Conservation (phyloP, 768 basidiomycete genomes). For the Termitomyces sp. region DNA sequence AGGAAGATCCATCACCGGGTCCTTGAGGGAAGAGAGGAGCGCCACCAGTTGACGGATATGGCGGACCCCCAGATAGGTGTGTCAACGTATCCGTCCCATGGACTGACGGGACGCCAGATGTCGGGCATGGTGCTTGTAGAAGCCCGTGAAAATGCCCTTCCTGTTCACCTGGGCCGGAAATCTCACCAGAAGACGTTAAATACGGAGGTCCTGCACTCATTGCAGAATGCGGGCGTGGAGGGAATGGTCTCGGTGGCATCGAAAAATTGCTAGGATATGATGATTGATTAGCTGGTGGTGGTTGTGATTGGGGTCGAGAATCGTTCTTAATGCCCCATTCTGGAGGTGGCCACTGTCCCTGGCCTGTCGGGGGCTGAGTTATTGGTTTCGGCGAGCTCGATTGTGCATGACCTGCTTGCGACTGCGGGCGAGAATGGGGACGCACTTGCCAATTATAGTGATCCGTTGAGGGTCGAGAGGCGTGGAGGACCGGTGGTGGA, state of each 20-base stretch:
- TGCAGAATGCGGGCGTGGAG: constrained; percentile 21
- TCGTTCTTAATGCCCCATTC: constrained; percentile 29
- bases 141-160: constrained; percentile 1
- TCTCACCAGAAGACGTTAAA: neutral
- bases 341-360: constrained; percentile 33
- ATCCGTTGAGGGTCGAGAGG: constrained; percentile 22
- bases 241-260: constrained; percentile 19
- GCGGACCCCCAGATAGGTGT: constrained; percentile 5
- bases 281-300: constrained; percentile 8
- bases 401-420: constrained; percentile 1
- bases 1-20: constrained; percentile 5
- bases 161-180: neutral
- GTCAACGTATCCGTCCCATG: constrained; percentile 4
- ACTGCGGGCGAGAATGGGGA: neutral
- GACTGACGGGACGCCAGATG: constrained; percentile 6
- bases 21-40: constrained; percentile 5
- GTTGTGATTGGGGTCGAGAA: constrained; percentile 7
- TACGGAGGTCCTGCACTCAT: constrained; percentile 5
- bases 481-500: constrained; percentile 28
- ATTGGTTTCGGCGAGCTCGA: constrained; percentile 8
- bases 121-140: constrained; percentile 1
- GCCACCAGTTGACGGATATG: constrained; percentile 16
- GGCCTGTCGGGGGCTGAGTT: constrained; percentile 4
- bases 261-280: constrained; percentile 20
- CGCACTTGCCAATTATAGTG: constrained; percentile 1